These are phyloP conservation scores for Microthlaspi erraticum DNA, from an alignment of 345 rosid genomes.

Conservation along the genomic window DNA sequence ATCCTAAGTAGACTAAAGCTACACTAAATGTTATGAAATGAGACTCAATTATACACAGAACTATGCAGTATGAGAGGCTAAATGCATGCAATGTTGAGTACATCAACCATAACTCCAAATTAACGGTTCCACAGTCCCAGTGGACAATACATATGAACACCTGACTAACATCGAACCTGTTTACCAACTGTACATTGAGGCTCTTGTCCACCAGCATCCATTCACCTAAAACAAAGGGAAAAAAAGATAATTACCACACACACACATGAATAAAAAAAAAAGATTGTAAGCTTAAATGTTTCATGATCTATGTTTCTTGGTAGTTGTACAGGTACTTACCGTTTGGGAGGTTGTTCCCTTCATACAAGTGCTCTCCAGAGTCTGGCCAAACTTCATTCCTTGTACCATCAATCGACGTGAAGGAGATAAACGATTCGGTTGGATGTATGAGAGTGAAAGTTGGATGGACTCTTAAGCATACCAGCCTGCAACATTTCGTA, in stretches of 20 bases:
- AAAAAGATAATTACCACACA: background rate
- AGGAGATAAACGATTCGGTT: constrained; percentile 64
- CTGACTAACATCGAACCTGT: constrained; percentile 57
- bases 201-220: constrained; percentile 82
- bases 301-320: background rate
- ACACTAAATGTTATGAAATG: too few species aligned
- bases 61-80: too few species aligned
- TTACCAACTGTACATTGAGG: constrained; percentile 57
- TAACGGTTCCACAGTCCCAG: constrained; percentile 84
- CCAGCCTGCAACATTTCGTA: constrained; percentile 55
- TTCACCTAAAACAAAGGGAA: constrained; percentile 56
- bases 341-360: constrained; percentile 67
- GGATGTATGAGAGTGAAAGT: constrained; percentile 69
- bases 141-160: constrained; percentile 68
- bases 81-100: too few species aligned
- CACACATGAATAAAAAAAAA: background rate
- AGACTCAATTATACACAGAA: too few species aligned
- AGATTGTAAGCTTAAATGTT: background rate
- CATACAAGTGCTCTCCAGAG: constrained; percentile 55
- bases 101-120: constrained; percentile 91
- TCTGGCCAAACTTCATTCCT: constrained; percentile 82
- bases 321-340: constrained; percentile 50
- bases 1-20: too few species aligned
- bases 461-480: constrained; percentile 86
- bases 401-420: constrained; percentile 69